These are phyloP conservation scores for Clarireedia monteithiana DNA, from an alignment of 2,329 filamentous ascomycete genomes.

Conservation along the genomic window DNA sequence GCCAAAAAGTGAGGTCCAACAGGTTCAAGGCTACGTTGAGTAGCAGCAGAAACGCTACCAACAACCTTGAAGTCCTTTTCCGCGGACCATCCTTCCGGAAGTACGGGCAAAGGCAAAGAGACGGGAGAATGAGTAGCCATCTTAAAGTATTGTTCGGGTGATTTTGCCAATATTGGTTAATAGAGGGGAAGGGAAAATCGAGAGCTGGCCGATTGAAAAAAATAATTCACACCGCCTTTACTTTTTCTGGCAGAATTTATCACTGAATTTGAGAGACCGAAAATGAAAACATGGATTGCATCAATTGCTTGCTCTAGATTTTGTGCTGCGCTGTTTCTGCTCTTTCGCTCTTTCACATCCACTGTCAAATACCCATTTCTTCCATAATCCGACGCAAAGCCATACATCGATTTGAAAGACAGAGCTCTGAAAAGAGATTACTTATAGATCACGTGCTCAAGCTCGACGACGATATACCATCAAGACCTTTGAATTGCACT, in stretches of 20 bases:
- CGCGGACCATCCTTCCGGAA: constrained; percentile 73
- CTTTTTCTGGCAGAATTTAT: background rate
- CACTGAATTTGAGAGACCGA: background rate
- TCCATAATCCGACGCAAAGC: background rate
- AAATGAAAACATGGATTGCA: background rate
- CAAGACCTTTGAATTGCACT: too few species aligned
- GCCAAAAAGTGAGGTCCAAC: constrained; percentile 97
- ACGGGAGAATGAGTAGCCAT: constrained; percentile 32
- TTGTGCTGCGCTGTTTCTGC: background rate
- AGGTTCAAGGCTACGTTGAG: constrained; percentile 85
- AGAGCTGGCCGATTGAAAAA: background rate
- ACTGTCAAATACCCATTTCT: background rate
- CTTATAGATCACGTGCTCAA: too few species aligned
- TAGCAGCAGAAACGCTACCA: constrained; percentile 66
- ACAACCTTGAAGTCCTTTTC: constrained; percentile 90
- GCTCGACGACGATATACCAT: too few species aligned
- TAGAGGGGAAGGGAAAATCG: constrained; percentile 8
- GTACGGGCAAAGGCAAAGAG: constrained; percentile 60
- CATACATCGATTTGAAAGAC: background rate
- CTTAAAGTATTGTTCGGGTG: constrained; percentile 1
- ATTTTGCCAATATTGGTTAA: background rate
- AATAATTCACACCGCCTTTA: background rate
- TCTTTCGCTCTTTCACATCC: background rate
- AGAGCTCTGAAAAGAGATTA: too few species aligned
- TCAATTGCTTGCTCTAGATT: background rate